phyloP scores from a whole-genome alignment of 805 yeast genomes.

The Ogataea thermomethanolica region DNA sequence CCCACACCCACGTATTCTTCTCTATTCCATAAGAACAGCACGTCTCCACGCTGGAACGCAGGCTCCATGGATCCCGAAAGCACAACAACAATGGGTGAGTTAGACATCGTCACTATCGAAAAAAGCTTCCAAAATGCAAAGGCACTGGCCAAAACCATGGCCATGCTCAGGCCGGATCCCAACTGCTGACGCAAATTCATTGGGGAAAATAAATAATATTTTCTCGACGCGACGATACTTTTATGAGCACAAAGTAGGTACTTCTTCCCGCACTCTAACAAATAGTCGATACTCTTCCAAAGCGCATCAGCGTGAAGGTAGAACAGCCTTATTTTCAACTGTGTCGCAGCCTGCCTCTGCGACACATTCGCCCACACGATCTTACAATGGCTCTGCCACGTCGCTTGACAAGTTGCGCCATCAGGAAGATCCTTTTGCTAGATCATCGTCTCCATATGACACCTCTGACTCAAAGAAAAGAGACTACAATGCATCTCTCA shows the following conservation, averaged over 20 bases:
- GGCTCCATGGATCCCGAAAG: conserved; percentile 99
- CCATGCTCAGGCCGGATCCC: conserved; percentile 56
- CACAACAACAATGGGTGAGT: conserved; percentile 94
- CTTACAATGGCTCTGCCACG: conserved; percentile 8
- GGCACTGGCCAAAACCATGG: conserved; percentile 82
- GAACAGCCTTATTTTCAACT: conserved; percentile 26
- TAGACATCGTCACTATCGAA: conserved; percentile 71
- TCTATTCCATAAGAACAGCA: conserved; percentile 87
- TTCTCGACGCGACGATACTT: conserved; percentile 13
- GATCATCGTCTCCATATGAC: conserved; percentile 43
- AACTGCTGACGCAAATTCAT: conserved; percentile 32
- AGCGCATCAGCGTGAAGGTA: conserved; percentile 30
- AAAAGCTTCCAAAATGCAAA: conserved; percentile 89
- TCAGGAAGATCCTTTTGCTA: conserved; percentile 10
- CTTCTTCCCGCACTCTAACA: conserved; percentile 7
- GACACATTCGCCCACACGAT: conserved; percentile 14
- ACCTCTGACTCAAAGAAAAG: conserved; percentile 23
- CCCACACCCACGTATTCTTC: conserved; percentile 68
- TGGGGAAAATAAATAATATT: conserved; percentile 1
- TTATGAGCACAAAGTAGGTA: conserved; percentile 24
- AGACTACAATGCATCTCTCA: conserved; percentile 48
- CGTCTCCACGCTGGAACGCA: conserved; percentile 97
- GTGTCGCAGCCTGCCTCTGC: conserved; percentile 18
- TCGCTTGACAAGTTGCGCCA: conserved; percentile 13
- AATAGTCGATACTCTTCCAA: conserved; percentile 30